Evolutionary conservation across 1,284 basidiomycete genomes (phyloP).

Genomic region (Trichosporon asahii): DNA sequence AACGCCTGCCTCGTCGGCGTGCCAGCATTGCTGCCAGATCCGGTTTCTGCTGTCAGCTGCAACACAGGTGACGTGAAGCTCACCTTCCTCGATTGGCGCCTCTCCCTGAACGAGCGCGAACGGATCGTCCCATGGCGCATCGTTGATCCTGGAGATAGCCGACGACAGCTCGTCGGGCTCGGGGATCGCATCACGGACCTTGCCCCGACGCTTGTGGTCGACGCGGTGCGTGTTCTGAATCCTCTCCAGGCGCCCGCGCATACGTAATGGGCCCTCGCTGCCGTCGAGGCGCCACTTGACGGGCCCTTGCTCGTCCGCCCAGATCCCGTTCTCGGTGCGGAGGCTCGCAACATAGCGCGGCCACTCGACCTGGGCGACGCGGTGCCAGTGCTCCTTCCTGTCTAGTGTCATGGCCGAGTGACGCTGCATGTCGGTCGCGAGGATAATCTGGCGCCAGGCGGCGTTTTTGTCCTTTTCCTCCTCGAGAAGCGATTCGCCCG

Average conservation of each 20-base stretch:
- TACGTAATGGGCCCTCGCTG: conserved; percentile 80
- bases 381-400: conserved; percentile 49
- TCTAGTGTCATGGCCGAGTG: conserved; percentile 46
- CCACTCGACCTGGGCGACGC: conserved; percentile 48
- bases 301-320: conserved; percentile 60
- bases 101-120: conserved; percentile 69
- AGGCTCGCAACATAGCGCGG: conserved; percentile 41
- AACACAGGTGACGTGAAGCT: conserved; percentile 23
- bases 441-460: conserved; percentile 51
- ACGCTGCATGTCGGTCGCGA: conserved; percentile 45
- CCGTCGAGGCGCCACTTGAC: conserved; percentile 75
- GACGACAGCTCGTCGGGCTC: conserved; percentile 61
- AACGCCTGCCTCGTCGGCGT: conserved; percentile 9
- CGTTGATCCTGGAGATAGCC: conserved; percentile 62
- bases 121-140: conserved; percentile 73
- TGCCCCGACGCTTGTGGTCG: background rate
- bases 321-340: conserved; percentile 67
- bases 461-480: conserved; percentile 51
- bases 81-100: conserved; percentile 61
- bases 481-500: conserved; percentile 44
- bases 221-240: conserved; percentile 21
- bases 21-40: background rate
- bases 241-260: conserved; percentile 52
- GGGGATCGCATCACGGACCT: conserved; percentile 58
- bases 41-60: background rate